phyloP scores from a whole-genome alignment of 768 basidiomycete genomes.

The Tricholoma saponaceum region DNA sequence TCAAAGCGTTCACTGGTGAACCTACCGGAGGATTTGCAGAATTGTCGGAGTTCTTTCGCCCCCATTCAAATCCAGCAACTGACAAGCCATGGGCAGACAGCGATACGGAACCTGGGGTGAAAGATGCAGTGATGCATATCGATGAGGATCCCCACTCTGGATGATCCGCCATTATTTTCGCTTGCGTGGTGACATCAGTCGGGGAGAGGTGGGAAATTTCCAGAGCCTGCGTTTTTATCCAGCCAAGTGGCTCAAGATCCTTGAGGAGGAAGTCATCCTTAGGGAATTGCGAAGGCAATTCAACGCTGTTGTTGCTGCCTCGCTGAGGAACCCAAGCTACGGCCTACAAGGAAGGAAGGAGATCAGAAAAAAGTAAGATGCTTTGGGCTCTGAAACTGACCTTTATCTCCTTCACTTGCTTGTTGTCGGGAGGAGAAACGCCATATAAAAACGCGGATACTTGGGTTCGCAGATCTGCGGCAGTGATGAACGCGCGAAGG shows the following conservation, averaged over 20 bases:
- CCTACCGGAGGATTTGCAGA: constrained; percentile 73
- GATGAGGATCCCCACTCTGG: constrained; percentile 92
- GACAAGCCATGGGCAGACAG: constrained; percentile 89
- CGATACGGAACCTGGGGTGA: constrained; percentile 97
- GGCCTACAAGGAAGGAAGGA: constrained; percentile 40
- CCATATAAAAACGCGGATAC: constrained; percentile 95
- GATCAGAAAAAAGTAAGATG: neutral
- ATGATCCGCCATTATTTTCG: constrained; percentile 95
- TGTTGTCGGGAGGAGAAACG: constrained; percentile 89
- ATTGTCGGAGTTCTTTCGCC: constrained; percentile 86
- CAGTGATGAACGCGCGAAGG: constrained; percentile 87
- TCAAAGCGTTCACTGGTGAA: neutral
- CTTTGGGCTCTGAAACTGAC: constrained; percentile 22
- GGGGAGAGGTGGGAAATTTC: constrained; percentile 93
- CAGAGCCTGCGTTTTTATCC: constrained; percentile 95
- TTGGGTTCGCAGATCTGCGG: constrained; percentile 93
- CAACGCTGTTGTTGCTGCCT: constrained; percentile 91
- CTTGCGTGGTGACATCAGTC: constrained; percentile 89
- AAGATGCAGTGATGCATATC: constrained; percentile 91
- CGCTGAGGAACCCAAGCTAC: constrained; percentile 98
- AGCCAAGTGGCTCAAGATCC: constrained; percentile 92
- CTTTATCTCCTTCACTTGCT: constrained; percentile 98
- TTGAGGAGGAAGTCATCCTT: constrained; percentile 94
- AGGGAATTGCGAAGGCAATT: constrained; percentile 85
- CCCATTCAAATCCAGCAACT: constrained; percentile 96